Conservation (phyloP, 257 asterid genomes). For the Echites panduratus region DNA sequence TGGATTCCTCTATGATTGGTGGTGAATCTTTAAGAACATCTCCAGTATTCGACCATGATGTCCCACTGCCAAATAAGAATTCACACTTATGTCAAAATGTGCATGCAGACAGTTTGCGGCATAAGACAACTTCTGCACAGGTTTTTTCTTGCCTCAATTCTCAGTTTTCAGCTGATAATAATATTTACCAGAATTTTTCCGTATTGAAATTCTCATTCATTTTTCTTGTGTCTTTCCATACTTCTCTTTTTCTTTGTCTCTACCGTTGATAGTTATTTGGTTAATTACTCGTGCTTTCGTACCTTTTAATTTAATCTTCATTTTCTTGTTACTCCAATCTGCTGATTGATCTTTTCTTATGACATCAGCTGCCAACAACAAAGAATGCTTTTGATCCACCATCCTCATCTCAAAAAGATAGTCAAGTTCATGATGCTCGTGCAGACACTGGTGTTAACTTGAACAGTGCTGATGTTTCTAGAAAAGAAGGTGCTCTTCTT, state of each 20-base stretch:
- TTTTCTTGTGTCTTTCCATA: background rate
- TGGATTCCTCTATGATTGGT: constrained; percentile 25
- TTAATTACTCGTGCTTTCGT: background rate
- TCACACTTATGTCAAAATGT: constrained; percentile 26
- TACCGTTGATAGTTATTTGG: background rate
- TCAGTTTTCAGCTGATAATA: background rate
- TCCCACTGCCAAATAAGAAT: constrained; percentile 21
- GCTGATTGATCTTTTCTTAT: constrained; percentile 10
- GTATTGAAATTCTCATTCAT: background rate
- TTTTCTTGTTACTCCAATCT: constrained; percentile 7
- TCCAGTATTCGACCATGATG: constrained; percentile 25
- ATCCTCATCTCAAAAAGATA: constrained; percentile 25
- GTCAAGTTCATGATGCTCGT: constrained; percentile 22
- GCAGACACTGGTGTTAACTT: constrained; percentile 22
- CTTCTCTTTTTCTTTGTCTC: background rate
- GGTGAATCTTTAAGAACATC: constrained; percentile 33
- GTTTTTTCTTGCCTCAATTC: constrained; percentile 30
- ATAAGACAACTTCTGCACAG: constrained; percentile 37
- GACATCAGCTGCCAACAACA: constrained; percentile 38
- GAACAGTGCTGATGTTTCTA: constrained; percentile 19
- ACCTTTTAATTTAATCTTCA: background rate
- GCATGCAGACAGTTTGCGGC: constrained; percentile 36
- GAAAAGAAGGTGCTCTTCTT: constrained; percentile 38
- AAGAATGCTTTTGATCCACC: constrained; percentile 29
- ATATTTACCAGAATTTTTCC: background rate